A percentile compares a stretch with the other conserved stretches of the same genome.
Conservation (phyloP, 371 early-diverging fungal species). For the Haplosporangium sp. region DNA sequence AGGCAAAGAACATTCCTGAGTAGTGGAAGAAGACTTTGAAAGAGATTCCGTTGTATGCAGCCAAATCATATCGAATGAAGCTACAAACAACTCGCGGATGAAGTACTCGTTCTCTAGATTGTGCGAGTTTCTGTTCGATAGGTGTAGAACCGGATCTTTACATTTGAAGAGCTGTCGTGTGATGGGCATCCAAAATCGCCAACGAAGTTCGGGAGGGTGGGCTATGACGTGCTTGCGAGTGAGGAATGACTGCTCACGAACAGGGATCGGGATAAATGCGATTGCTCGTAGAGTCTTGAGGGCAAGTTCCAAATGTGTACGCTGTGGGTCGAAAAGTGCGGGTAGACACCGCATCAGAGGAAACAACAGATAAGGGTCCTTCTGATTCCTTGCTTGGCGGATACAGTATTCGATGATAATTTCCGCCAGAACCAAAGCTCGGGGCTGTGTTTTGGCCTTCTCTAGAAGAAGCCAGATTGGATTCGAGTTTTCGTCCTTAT, state of each 20-base stretch:
- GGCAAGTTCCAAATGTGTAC: neutral
- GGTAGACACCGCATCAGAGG: neutral
- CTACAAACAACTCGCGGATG: conserved; percentile 3
- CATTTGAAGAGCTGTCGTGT: neutral
- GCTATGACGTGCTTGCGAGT: neutral
- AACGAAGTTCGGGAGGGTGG: neutral
- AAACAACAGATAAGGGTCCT: neutral
- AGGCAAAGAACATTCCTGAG: neutral
- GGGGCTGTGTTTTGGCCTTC: neutral
- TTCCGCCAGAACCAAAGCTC: neutral
- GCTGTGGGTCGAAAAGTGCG: neutral
- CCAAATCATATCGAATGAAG: conserved; percentile 14
- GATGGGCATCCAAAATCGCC: neutral
- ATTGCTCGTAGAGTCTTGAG: neutral
- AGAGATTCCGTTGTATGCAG: neutral
- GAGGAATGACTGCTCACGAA: neutral
- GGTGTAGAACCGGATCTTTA: conserved; percentile 7
- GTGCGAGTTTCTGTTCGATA: neutral
- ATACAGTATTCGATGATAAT: conserved; percentile 13
- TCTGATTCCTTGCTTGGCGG: neutral
- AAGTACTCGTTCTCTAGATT: neutral
- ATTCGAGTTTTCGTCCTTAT: neutral
- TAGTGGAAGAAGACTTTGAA: neutral
- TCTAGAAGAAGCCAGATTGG: conserved; percentile 8
- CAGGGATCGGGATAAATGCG: neutral